phyloP scores from a whole-genome alignment of 1,284 basidiomycete species.

The Bjerkandera adusta region DNA sequence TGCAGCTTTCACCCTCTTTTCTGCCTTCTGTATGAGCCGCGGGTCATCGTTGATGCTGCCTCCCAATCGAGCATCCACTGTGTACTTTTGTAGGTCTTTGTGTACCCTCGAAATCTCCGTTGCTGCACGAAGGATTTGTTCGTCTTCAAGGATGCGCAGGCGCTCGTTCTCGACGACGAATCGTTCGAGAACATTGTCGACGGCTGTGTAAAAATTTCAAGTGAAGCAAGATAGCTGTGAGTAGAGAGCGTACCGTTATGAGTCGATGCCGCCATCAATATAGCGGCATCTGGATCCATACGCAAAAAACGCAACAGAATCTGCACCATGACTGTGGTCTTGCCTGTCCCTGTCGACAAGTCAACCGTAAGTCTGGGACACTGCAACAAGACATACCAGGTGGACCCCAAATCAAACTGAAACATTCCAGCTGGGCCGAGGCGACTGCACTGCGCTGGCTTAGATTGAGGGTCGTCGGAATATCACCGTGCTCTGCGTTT shows the following conservation, averaged over 20 bases:
- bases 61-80: constrained; percentile 60
- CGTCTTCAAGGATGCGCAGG: constrained; percentile 42
- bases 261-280: constrained; percentile 67
- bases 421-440: constrained; percentile 34
- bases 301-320: constrained; percentile 48
- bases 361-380: too few relatives aligned
- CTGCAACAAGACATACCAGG: constrained; percentile 49
- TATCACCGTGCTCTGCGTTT: constrained; percentile 1
- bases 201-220: too few relatives aligned
- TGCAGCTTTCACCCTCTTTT: constrained; percentile 52
- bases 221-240: neutral
- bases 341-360: constrained; percentile 55
- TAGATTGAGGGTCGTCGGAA: constrained; percentile 38
- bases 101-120: constrained; percentile 62
- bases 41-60: constrained; percentile 59
- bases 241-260: constrained; percentile 52
- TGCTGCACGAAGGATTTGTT: constrained; percentile 60
- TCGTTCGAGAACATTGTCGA: constrained; percentile 66
- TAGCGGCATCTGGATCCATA: constrained; percentile 36
- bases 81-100: constrained; percentile 52
- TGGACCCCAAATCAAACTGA: constrained; percentile 66
- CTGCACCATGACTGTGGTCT: constrained; percentile 65
- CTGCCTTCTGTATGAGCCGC: constrained; percentile 53
- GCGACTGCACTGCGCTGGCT: constrained; percentile 52
- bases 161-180: constrained; percentile 47